A percentile compares a stretch with the other conserved stretches of the same genome.
Conservation (phyloP, 1,139 yeast species). For the Taphrina pruni region DNA sequence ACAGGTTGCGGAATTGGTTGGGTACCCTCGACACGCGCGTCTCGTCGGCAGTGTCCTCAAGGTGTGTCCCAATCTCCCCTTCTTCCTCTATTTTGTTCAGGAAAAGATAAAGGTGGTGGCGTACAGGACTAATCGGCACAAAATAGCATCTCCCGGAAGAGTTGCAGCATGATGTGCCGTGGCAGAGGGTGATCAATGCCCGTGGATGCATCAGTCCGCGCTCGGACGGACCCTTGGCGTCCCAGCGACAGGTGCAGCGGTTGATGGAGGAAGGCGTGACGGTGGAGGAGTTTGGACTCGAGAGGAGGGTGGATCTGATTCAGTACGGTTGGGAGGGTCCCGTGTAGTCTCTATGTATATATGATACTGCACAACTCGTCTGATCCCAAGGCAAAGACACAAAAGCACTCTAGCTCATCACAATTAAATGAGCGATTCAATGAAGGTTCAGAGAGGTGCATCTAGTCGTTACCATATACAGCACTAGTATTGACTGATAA, state of each 20-base stretch:
- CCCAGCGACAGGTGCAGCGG: conserved; percentile 26
- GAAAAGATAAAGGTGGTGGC: no score
- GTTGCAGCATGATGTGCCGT: conserved; percentile 25
- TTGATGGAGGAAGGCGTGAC: conserved; percentile 29
- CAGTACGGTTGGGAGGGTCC: conserved; percentile 36
- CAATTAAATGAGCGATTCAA: no score
- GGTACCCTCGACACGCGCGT: conserved; percentile 33
- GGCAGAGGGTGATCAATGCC: conserved; percentile 33
- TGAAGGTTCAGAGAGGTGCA: no score
- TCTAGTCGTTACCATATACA: no score
- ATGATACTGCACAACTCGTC: no score
- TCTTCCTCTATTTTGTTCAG: no score
- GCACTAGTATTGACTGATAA: no score
- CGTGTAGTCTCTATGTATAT: not conserved
- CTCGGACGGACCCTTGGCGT: conserved; percentile 30
- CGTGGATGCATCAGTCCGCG: conserved; percentile 38
- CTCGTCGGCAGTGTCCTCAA: conserved; percentile 34
- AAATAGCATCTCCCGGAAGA: conserved; percentile 9
- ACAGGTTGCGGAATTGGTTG: conserved; percentile 26
- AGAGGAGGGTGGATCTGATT: conserved; percentile 35
- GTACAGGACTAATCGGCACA: no score
- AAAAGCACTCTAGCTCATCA: no score
- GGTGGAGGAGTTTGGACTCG: conserved; percentile 36
- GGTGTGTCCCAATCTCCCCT: not conserved
- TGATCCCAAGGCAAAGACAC: no score